These are phyloP conservation scores for Globisporangium parvum DNA, from an alignment of 352 stramenopile genomes.

Conservation along the genomic window DNA sequence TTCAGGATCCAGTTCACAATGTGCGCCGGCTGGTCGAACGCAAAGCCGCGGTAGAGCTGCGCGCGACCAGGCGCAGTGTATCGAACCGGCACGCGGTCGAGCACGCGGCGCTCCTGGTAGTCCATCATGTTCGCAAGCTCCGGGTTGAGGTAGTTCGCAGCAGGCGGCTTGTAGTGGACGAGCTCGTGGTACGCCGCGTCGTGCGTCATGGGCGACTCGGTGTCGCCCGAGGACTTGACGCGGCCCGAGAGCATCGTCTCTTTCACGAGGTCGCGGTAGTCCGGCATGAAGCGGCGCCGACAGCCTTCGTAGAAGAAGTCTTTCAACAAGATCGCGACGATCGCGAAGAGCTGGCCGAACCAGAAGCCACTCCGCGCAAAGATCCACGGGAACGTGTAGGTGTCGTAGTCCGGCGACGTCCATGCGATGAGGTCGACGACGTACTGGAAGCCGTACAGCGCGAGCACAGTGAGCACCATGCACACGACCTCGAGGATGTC, in stretches of 20 bases:
- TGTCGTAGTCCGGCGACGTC: constrained; percentile 47
- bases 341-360: constrained; percentile 66
- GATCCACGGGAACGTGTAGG: constrained; percentile 75
- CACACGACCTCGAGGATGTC: constrained; percentile 51
- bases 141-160: constrained; percentile 51
- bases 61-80: constrained; percentile 34
- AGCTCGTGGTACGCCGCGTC: constrained; percentile 28
- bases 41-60: constrained; percentile 74
- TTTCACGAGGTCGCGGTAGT: constrained; percentile 73
- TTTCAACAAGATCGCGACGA: constrained; percentile 59
- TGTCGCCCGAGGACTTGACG: constrained; percentile 6
- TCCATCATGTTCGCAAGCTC: constrained; percentile 74
- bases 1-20: constrained; percentile 75
- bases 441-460: constrained; percentile 65
- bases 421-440: constrained; percentile 61
- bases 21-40: constrained; percentile 73
- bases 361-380: constrained; percentile 62
- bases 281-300: constrained; percentile 54
- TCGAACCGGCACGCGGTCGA: constrained; percentile 42
- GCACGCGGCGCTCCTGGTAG: constrained; percentile 63
- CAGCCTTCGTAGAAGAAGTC: constrained; percentile 67
- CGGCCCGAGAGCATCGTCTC: constrained; percentile 24
- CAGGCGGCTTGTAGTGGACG: constrained; percentile 36
- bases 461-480: constrained; percentile 47
- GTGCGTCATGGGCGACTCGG: background rate